Evolutionary conservation across 2,329 filamentous ascomycete genomes (phyloP).

Genomic region (Pseudogymnoascus sp.): DNA sequence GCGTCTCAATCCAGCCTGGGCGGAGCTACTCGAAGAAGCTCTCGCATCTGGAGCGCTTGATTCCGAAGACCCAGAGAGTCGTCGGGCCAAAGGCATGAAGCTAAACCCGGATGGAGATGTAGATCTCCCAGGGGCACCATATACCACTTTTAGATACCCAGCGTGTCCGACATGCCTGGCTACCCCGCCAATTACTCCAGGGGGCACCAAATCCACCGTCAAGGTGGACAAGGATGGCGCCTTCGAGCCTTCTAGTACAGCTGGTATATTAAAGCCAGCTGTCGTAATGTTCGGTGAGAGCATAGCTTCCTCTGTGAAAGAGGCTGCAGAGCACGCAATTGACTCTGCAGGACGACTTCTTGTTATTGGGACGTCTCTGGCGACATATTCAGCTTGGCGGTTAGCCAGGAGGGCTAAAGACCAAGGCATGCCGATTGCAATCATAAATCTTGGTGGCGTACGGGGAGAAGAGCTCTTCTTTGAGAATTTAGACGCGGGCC

Average conservation of each 20-base stretch:
- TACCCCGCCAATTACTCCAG: constrained; percentile 46
- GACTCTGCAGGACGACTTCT: constrained; percentile 68
- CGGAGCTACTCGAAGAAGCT: constrained; percentile 62
- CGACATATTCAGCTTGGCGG: constrained; percentile 92
- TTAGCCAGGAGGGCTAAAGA: constrained; percentile 77
- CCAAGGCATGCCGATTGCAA: constrained; percentile 72
- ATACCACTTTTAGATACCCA: constrained; percentile 84
- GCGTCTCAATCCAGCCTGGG: constrained; percentile 78
- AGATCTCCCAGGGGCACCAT: constrained; percentile 77
- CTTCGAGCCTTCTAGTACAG: constrained; percentile 56
- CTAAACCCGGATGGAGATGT: constrained; percentile 94
- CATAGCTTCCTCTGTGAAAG: constrained; percentile 61
- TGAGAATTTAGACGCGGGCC: constrained; percentile 41
- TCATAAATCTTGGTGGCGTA: constrained; percentile 81
- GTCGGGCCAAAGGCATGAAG: constrained; percentile 59
- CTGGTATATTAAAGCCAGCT: constrained; percentile 81
- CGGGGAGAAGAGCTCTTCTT: constrained; percentile 71
- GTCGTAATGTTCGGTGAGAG: constrained; percentile 97
- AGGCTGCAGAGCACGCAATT: constrained; percentile 68
- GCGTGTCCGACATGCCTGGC: constrained; percentile 73
- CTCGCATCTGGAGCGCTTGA: constrained; percentile 66
- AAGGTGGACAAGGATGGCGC: constrained; percentile 73
- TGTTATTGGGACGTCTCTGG: constrained; percentile 79
- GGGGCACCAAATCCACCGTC: constrained; percentile 50
- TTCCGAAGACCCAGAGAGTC: constrained; percentile 65